phyloP scores from a whole-genome alignment of 371 early-diverging fungal genomes.

The Haplosporangium sp. region DNA sequence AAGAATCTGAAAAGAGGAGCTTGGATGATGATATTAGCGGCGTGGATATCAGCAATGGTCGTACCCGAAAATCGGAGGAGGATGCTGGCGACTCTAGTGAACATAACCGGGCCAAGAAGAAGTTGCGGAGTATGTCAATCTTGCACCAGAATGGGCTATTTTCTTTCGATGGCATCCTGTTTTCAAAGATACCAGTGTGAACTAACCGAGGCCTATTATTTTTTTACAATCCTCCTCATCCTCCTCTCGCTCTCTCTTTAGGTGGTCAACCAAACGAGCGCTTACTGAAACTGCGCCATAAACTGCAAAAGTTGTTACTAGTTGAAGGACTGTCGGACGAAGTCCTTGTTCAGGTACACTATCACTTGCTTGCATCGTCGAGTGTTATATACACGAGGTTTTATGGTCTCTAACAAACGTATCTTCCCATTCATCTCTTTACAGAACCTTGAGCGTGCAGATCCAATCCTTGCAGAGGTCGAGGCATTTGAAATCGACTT shows the following conservation, averaged over 20 bases:
- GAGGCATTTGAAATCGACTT: slow-evolving; percentile 52
- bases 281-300: slow-evolving; percentile 34
- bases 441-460: neutral
- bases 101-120: slow-evolving; percentile 20
- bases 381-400: neutral
- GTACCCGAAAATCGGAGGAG: slow-evolving; percentile 30
- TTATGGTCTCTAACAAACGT: neutral
- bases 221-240: neutral
- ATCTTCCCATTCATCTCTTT: neutral
- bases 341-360: slow-evolving; percentile 24
- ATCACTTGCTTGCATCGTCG: neutral
- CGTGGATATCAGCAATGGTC: slow-evolving; percentile 8
- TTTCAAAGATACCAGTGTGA: too few species aligned
- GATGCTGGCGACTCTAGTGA: slow-evolving; percentile 33
- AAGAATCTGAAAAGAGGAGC: slow-evolving; percentile 24
- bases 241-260: neutral
- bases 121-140: slow-evolving; percentile 15
- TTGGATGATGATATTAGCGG: slow-evolving; percentile 18
- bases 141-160: neutral
- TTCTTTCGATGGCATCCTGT: too few species aligned
- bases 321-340: slow-evolving; percentile 30
- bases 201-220: too few species aligned
- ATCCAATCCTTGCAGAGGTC: slow-evolving; percentile 50
- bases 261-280: slow-evolving; percentile 36
- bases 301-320: slow-evolving; percentile 29